Percentiles rank a stretch among this genome's conserved stretches.
Evolutionary conservation across 768 basidiomycete species (phyloP).

Genomic region (Amanita phalloides): DNA sequence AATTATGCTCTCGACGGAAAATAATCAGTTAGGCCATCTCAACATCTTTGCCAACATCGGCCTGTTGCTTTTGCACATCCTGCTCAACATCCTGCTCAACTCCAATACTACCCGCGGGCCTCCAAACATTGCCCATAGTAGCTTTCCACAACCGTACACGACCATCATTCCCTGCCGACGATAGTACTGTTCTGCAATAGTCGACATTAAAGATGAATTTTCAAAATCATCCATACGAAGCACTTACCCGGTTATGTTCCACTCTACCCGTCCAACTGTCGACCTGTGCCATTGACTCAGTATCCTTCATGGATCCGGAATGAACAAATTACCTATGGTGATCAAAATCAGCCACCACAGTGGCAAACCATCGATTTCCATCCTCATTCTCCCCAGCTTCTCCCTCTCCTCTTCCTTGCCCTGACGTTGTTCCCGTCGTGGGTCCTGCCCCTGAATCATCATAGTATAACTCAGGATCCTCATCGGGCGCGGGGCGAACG

Average conservation of each 20-base stretch:
- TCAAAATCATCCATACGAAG: neutral
- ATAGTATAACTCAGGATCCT: conserved; percentile 1
- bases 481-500: conserved; percentile 36
- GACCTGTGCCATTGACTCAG: conserved; percentile 30
- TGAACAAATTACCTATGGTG: conserved; percentile 54
- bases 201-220: neutral
- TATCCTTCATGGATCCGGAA: neutral
- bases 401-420: conserved; percentile 13
- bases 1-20: no score
- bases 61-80: conserved; percentile 11
- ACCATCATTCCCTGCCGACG: conserved; percentile 77
- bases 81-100: conserved; percentile 57
- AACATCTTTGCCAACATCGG: conserved; percentile 23
- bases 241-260: conserved; percentile 81
- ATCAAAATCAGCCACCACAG: conserved; percentile 77
- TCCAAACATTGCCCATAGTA: conserved; percentile 75
- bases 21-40: conserved; percentile 27
- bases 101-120: conserved; percentile 70
- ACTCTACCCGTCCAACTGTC: conserved; percentile 78
- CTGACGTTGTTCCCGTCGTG: neutral
- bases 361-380: conserved; percentile 58
- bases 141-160: conserved; percentile 81
- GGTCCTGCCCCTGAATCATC: conserved; percentile 23
- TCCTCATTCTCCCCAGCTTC: conserved; percentile 25
- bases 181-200: conserved; percentile 60